Percentiles rank a stretch among this genome's conserved stretches.
Conservation (phyloP, 805 yeast genomes). For the Yarrowia alimentaria region DNA sequence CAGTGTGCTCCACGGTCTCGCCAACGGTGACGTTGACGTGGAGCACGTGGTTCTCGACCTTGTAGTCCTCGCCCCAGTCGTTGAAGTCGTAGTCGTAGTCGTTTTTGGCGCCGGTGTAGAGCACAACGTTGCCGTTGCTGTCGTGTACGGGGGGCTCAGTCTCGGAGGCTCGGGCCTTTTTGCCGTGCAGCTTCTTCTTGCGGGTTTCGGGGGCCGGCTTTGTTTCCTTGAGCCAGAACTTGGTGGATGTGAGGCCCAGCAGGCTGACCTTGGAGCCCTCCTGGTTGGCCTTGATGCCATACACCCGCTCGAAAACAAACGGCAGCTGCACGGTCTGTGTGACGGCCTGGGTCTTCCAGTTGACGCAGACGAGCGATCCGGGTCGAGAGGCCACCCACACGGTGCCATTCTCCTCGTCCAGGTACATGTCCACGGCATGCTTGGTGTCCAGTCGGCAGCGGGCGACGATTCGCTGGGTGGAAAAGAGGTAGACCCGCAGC, state of each 20-base stretch:
- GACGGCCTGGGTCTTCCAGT: constrained; percentile 33
- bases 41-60: constrained; percentile 8
- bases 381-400: constrained; percentile 37
- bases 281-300: constrained; percentile 17
- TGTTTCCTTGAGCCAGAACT: no score
- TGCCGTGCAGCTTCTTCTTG: no score
- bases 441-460: constrained; percentile 39
- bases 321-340: background rate
- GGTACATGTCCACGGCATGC: constrained; percentile 38
- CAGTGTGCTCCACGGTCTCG: background rate
- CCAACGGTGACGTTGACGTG: background rate
- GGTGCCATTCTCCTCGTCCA: constrained; percentile 34
- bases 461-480: constrained; percentile 40
- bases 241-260: constrained; percentile 29
- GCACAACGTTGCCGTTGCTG: constrained; percentile 5
- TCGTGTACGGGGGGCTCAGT: no score
- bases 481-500: constrained; percentile 41
- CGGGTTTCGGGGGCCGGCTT: no score
- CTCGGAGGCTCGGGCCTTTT: no score
- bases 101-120: constrained; percentile 11
- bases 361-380: constrained; percentile 35
- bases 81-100: constrained; percentile 5
- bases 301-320: background rate
- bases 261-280: constrained; percentile 21
- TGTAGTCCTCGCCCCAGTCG: constrained; percentile 18